phyloP scores from a whole-genome alignment of 805 yeast species.

The Barnettozyma siamensis region DNA sequence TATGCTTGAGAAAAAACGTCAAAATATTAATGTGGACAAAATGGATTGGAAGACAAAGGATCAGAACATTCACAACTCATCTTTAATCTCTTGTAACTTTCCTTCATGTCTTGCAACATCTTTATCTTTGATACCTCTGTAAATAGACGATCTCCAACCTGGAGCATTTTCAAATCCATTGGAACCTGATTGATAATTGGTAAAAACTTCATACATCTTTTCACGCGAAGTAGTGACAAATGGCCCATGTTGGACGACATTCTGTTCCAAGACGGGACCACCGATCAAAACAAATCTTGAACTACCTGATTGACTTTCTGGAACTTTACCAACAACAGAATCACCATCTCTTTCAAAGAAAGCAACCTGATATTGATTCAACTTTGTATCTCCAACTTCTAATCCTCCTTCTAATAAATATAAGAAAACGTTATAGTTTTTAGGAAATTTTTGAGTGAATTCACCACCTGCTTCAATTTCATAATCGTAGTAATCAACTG shows the following conservation, averaged over 20 bases:
- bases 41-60: too few relatives aligned
- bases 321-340: constrained; percentile 45
- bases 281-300: constrained; percentile 71
- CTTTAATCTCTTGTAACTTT: constrained; percentile 6
- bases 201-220: constrained; percentile 61
- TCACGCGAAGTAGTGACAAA: constrained; percentile 73
- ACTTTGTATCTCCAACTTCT: constrained; percentile 36
- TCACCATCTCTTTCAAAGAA: constrained; percentile 72
- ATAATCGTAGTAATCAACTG: constrained; percentile 68
- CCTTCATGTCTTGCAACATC: constrained; percentile 15
- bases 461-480: constrained; percentile 58
- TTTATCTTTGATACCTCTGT: constrained; percentile 30
- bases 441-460: constrained; percentile 54
- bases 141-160: constrained; percentile 46
- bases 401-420: constrained; percentile 62
- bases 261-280: constrained; percentile 69
- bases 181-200: constrained; percentile 60
- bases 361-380: constrained; percentile 44
- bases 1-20: too few relatives aligned
- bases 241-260: constrained; percentile 84
- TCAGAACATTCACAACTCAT: constrained; percentile 16
- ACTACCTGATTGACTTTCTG: constrained; percentile 35
- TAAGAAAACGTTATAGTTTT: constrained; percentile 60
- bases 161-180: constrained; percentile 68
- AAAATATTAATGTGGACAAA: too few relatives aligned